These are phyloP conservation scores for Candida gorgasii DNA, from an alignment of 805 yeast species.

Conservation along the genomic window DNA sequence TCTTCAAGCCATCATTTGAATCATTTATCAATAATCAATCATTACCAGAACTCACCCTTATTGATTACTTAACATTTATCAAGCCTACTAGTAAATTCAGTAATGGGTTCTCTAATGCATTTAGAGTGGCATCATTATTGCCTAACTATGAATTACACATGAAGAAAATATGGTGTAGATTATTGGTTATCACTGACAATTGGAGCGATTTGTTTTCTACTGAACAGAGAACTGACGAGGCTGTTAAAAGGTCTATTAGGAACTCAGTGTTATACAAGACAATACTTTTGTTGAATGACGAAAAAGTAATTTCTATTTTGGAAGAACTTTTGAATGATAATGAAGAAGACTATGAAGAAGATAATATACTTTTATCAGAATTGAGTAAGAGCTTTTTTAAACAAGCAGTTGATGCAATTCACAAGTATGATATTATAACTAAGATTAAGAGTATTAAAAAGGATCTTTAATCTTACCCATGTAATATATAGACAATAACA, in stretches of 20 bases:
- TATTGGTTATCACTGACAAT: conserved; percentile 50
- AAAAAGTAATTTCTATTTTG: conserved; percentile 13
- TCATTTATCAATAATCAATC: conserved; percentile 38
- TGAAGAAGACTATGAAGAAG: conserved; percentile 11
- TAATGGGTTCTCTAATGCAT: conserved; percentile 42
- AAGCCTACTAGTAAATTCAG: conserved; percentile 25
- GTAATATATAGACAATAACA: neutral
- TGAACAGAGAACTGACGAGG: conserved; percentile 43
- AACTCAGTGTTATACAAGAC: conserved; percentile 50
- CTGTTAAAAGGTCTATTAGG: conserved; percentile 36
- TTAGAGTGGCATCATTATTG: conserved; percentile 49
- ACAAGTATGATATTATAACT: conserved; percentile 12
- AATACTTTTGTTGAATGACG: conserved; percentile 24
- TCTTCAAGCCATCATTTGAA: conserved; percentile 24
- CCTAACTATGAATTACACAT: conserved; percentile 22
- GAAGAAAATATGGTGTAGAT: conserved; percentile 56
- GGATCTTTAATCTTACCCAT: no score
- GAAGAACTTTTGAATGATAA: conserved; percentile 13
- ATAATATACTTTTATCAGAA: conserved; percentile 7
- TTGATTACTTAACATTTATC: conserved; percentile 52
- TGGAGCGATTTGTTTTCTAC: conserved; percentile 45
- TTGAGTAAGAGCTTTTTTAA: conserved; percentile 13
- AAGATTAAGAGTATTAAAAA: conserved; percentile 25
- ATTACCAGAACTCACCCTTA: conserved; percentile 45
- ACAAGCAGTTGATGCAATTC: conserved; percentile 7